Percentiles rank a stretch among this genome's conserved stretches.
These are phyloP conservation scores for Colletotrichum abscissum DNA, from an alignment of 2,329 filamentous ascomycete genomes.

Conservation along the genomic window DNA sequence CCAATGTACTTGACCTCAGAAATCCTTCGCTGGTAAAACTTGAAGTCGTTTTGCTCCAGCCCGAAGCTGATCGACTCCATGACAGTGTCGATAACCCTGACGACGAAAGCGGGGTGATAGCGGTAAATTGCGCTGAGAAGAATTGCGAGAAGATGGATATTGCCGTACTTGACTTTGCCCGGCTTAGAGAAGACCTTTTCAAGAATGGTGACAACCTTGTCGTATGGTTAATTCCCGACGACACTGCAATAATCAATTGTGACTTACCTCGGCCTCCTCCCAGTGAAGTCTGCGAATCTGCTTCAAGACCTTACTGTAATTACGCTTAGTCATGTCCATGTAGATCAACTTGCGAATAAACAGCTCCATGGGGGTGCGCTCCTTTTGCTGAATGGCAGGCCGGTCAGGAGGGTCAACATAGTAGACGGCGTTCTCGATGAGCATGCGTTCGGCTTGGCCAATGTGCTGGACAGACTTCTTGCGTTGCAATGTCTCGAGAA, in stretches of 20 bases:
- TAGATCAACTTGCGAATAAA: conserved; percentile 96
- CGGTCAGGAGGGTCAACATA: conserved; percentile 96
- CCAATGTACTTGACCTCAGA: conserved; percentile 97
- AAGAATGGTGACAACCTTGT: conserved; percentile 75
- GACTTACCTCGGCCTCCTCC: conserved; percentile 86
- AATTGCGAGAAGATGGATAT: conserved; percentile 92
- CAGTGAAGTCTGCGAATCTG: conserved; percentile 96
- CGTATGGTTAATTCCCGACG: background rate
- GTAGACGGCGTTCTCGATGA: conserved; percentile 97
- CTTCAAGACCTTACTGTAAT: conserved; percentile 92
- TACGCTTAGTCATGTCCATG: conserved; percentile 91
- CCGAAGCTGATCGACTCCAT: conserved; percentile 90
- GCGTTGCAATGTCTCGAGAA: conserved; percentile 92
- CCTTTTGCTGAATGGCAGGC: conserved; percentile 95
- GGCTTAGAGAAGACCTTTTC: conserved; percentile 96
- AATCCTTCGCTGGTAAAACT: conserved; percentile 93
- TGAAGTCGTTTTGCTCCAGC: conserved; percentile 96
- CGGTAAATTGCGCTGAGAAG: conserved; percentile 89
- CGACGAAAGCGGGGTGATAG: conserved; percentile 91
- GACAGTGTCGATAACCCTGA: conserved; percentile 91
- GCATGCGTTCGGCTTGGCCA: conserved; percentile 95
- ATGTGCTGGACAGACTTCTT: conserved; percentile 97
- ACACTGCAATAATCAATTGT: background rate
- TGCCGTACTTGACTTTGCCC: conserved; percentile 97
- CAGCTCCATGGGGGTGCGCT: conserved; percentile 90